Percentiles rank a stretch among this genome's conserved stretches.
Evolutionary conservation across 169 alveolate genomes (phyloP).

Genomic region (Eimeria acervulina): DNA sequence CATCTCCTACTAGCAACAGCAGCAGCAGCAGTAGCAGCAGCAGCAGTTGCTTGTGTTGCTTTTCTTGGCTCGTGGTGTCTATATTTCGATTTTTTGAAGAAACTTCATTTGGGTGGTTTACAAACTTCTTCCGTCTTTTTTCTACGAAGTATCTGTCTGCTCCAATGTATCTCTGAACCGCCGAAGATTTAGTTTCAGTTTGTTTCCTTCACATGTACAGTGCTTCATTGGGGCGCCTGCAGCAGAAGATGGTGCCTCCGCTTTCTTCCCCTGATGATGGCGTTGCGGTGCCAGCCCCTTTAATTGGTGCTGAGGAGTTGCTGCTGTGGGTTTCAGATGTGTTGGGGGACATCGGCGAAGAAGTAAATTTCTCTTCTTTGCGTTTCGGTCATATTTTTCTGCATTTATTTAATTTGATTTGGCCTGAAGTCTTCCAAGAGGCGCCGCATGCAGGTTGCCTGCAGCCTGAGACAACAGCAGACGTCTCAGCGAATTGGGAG

Average conservation of each 20-base stretch:
- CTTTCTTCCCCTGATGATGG: not conserved
- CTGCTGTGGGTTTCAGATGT: constrained; percentile 78
- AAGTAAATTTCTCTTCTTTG: constrained; percentile 73
- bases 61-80: not conserved
- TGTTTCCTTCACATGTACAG: not conserved
- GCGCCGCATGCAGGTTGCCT: not conserved
- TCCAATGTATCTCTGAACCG: too few relatives aligned
- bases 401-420: constrained; percentile 78
- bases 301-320: constrained; percentile 84
- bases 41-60: not conserved
- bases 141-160: too few relatives aligned
- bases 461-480: not conserved
- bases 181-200: not conserved
- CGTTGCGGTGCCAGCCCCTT: not conserved
- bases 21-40: constrained; percentile 30
- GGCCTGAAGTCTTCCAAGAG: constrained; percentile 84
- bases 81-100: too few relatives aligned
- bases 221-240: not conserved
- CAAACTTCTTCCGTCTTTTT: too few relatives aligned
- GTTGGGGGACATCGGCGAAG: constrained; percentile 43
- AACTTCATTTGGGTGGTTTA: too few relatives aligned
- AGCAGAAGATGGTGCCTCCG: not conserved
- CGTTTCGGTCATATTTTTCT: constrained; percentile 82
- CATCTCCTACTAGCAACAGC: not conserved
- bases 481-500: constrained; percentile 82